These are phyloP conservation scores for Hyphopichia burtonii DNA, from an alignment of 1,139 yeast species.

Conservation along the genomic window DNA sequence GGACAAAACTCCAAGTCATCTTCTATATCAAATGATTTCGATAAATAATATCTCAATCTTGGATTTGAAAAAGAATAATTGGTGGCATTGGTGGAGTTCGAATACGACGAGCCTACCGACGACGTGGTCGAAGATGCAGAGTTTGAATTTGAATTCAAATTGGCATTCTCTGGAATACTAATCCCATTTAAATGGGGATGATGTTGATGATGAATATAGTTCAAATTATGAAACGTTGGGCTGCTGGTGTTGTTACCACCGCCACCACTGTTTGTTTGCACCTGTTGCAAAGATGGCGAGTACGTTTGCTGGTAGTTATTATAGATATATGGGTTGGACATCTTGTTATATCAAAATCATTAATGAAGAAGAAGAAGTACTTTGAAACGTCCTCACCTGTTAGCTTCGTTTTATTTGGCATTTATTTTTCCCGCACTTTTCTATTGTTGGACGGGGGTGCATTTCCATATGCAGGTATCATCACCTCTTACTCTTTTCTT, in stretches of 20 bases:
- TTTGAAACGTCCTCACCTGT: too few species aligned
- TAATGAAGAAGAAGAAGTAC: too few species aligned
- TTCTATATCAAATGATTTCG: conserved; percentile 62
- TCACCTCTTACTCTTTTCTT: too few species aligned
- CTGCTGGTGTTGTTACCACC: conserved; percentile 12
- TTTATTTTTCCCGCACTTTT: too few species aligned
- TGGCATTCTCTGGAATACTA: background rate
- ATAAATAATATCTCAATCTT: conserved; percentile 45
- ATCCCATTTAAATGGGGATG: background rate
- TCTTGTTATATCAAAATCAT: conserved; percentile 6
- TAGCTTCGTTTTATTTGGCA: too few species aligned
- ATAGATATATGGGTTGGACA: conserved; percentile 38
- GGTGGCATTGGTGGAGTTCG: conserved; percentile 13
- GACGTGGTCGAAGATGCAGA: conserved; percentile 6
- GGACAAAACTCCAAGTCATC: conserved; percentile 71
- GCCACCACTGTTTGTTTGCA: conserved; percentile 6
- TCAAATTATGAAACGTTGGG: conserved; percentile 31
- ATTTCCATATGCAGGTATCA: too few species aligned
- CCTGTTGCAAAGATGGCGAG: conserved; percentile 13
- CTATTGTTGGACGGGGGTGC: too few species aligned
- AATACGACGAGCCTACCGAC: conserved; percentile 8
- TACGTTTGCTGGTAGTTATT: conserved; percentile 36
- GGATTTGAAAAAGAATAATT: conserved; percentile 43
- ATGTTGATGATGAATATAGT: conserved; percentile 11
- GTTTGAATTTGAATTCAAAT: background rate